Base-by-base conservation (phyloP, 1,284 basidiomycete species). In the Ceratobasidium sp. region DNA sequence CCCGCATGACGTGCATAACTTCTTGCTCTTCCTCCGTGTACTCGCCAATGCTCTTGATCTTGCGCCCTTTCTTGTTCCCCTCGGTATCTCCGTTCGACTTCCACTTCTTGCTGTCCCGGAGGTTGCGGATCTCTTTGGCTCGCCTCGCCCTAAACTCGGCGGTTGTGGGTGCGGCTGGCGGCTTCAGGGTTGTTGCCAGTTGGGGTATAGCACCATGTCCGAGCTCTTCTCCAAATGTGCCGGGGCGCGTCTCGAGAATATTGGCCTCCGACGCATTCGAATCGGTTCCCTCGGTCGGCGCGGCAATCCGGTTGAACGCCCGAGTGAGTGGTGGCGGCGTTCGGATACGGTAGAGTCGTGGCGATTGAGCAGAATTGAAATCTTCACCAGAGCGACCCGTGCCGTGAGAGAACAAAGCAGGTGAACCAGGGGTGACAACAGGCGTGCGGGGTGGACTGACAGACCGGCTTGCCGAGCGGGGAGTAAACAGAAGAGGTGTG, bases 1-100 rank as follows among this genome's bases (percentile, higher is more conserved):
- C 59, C 32, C 19, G 37, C 59, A 61, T 61, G 13, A 61, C 59
- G 34, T n/a, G 17, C 59, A 61, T 61, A 22, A 61, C 11, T n/a
- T 37, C 13, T 25, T 59, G 29, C 25, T 32, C 25, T 37, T 32
- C 34, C 1, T 22, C 34, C 25, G 29, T 25, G 29, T 37, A 59
- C 25, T 13, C 32, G 25, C 56, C 11, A n/a, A n/a, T n/a, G n/a
- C n/a, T n/a, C n/a, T n/a, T n/a, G 29, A 59, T 25, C n/a, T 37
- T 59, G 15, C 34, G 29, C 11, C 25, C 56, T 11, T 25, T 25
- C 34, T 59, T 59, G 25, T 29, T 37, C n/a, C 9, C 25, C 29
- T n/a, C 56, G 15, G 25, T 25, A 29, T 59, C 19, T 25, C 9
- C 13, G n/a, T 37, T 11, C 5, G 56, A 11, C 32, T 59, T 59